Evolutionary conservation across 192 early-diverging fungal genomes (phyloP), one percentile per base, ranked within the genome.

Genomic region (Gaertneriomyces sp.): DNA sequence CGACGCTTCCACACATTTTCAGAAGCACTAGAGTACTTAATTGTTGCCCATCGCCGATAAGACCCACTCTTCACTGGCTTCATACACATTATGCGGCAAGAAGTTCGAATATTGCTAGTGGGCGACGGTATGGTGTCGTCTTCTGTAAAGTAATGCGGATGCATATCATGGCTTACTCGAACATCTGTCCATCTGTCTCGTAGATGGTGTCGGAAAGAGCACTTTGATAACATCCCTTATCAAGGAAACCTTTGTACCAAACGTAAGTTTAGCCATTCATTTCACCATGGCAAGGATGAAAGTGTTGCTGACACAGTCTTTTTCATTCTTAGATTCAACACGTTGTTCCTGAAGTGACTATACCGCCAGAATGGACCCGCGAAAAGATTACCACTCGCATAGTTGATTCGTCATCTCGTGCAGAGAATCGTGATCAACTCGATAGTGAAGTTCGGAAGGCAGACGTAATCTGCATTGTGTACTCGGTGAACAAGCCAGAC

Each of bases 301-400:
- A 38, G 16, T 56, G 16, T 12, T 39, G 17, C 33, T 56, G 54
- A 56, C n/a, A 33, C 54, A 49, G 47, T 56, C 54, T 38, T 56
- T 38, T 33, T 2, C 25, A 33, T 33, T 33, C 25, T 42, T 60
- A 95, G 91, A 90, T 95, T 33, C 97, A 98, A 76, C 90, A 94
- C 68, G 91, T 98, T 16, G 92, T 99, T 58, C 94, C 97, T n/a
- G 97, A 99, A 72, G 94, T 99, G n/a, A 99, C 95, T 11, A 99
- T 99, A 64, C 97, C 97, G 46, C 93, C 97, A 42, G 94, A 99
- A 69, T 91, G 96, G 69, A 95, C 95, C 40, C 86, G 92, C 1
- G 97, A 98, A 62, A 92, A 93, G 61, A 94, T 94, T 8, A 98
- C 94, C 8, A 98, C 95, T 7, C 90, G 96, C 71, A 97, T 99